A percentile compares a stretch with the other conserved stretches of the same genome.
Evolutionary conservation across 1,284 basidiomycete species (phyloP).

Genomic region (Anthracocystis walkeri): DNA sequence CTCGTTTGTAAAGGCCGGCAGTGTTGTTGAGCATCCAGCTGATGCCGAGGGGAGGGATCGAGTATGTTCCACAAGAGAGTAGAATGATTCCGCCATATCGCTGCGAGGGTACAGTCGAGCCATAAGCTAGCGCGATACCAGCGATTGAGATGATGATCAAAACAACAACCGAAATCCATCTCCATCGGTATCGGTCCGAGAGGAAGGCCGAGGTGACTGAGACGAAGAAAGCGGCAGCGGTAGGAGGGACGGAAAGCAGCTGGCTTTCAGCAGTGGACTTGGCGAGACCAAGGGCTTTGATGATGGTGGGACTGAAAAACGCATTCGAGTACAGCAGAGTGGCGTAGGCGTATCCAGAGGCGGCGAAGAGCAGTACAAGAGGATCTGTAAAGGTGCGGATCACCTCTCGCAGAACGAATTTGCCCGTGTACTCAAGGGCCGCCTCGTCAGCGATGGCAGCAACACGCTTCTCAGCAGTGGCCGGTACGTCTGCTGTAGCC

Average conservation of each 20-base stretch:
- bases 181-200: conserved; percentile 56
- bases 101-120: conserved; percentile 17
- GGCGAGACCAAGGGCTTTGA: conserved; percentile 49
- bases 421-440: conserved; percentile 31
- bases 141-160: conserved; percentile 48
- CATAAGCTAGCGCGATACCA: conserved; percentile 57
- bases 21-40: conserved; percentile 57
- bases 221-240: conserved; percentile 57
- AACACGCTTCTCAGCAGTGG: conserved; percentile 25
- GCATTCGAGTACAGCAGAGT: conserved; percentile 56
- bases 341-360: conserved; percentile 54
- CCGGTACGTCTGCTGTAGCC: conserved; percentile 12
- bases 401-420: conserved; percentile 48
- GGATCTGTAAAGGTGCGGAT: conserved; percentile 54
- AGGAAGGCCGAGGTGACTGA: conserved; percentile 52
- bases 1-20: conserved; percentile 58
- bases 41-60: conserved; percentile 48
- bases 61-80: conserved; percentile 53
- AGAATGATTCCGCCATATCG: conserved; percentile 63
- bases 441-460: conserved; percentile 27
- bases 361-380: conserved; percentile 44
- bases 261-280: conserved; percentile 47
- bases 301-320: conserved; percentile 64
- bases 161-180: conserved; percentile 43
- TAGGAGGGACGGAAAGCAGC: conserved; percentile 63